Conservation (phyloP, 2,329 filamentous ascomycete species). For the Trichoderma cornu-damae region DNA sequence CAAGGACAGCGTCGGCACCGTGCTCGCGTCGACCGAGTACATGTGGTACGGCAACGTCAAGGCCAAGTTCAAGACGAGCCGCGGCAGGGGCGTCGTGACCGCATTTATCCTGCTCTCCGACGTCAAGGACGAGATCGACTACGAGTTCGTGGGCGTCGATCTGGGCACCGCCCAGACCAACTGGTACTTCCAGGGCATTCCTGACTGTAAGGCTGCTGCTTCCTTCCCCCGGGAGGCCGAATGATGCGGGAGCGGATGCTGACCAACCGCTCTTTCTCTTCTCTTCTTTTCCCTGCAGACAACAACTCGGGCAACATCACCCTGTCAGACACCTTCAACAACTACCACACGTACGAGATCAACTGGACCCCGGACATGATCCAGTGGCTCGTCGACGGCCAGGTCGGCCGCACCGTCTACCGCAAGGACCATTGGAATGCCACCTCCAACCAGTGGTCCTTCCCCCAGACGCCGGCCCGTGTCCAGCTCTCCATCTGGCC, state of each 20-base stretch:
- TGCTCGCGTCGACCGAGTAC: slow-evolving; percentile 77
- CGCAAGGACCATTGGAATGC: slow-evolving; percentile 80
- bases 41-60: slow-evolving; percentile 97
- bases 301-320: slow-evolving; percentile 67
- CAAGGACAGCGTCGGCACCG: slow-evolving; percentile 75
- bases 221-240: not conserved
- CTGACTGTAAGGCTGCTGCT: slow-evolving; percentile 72
- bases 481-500: slow-evolving; percentile 96
- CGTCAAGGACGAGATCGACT: slow-evolving; percentile 97
- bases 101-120: slow-evolving; percentile 95
- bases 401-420: slow-evolving; percentile 67
- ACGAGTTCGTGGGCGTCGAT: slow-evolving; percentile 84
- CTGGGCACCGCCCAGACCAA: slow-evolving; percentile 80
- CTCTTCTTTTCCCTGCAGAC: too few relatives aligned
- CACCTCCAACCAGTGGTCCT: slow-evolving; percentile 75
- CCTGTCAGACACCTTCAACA: slow-evolving; percentile 63
- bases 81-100: slow-evolving; percentile 85
- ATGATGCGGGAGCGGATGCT: not conserved
- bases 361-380: slow-evolving; percentile 85
- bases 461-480: slow-evolving; percentile 84
- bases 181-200: slow-evolving; percentile 93
- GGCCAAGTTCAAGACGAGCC: slow-evolving; percentile 76
- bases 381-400: slow-evolving; percentile 81
- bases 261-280: too few relatives aligned
- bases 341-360: slow-evolving; percentile 87